Evolutionary conservation across 1,139 yeast genomes (phyloP).

Genomic region (Kodamaea ohmeri): DNA sequence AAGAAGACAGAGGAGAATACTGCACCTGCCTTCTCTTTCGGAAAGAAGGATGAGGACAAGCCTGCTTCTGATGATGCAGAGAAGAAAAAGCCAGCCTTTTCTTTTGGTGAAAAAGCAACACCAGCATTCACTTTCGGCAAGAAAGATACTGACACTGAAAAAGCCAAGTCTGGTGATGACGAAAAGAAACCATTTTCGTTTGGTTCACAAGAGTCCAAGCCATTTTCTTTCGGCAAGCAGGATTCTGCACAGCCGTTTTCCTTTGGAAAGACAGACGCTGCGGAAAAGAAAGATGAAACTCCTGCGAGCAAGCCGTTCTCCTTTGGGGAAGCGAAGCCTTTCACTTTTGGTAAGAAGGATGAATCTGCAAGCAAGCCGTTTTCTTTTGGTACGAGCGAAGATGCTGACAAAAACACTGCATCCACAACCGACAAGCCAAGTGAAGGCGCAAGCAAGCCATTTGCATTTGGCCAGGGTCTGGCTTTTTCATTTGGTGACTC

Average conservation of each 20-base stretch:
- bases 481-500: constrained; percentile 16
- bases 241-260: constrained; percentile 12
- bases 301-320: constrained; percentile 18
- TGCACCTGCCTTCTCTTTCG: background rate
- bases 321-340: constrained; percentile 10
- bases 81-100: background rate
- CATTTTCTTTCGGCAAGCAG: constrained; percentile 21
- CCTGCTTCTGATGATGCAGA: too few relatives aligned
- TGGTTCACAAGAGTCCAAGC: constrained; percentile 12
- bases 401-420: background rate
- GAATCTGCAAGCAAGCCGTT: constrained; percentile 7
- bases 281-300: too few relatives aligned
- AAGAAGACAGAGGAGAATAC: constrained; percentile 9
- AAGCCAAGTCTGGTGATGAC: background rate
- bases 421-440: too few relatives aligned
- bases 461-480: constrained; percentile 8
- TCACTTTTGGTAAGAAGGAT: background rate
- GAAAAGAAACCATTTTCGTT: constrained; percentile 19
- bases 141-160: background rate
- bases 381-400: constrained; percentile 1
- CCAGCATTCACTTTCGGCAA: background rate
- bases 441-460: constrained; percentile 1
- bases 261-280: background rate
- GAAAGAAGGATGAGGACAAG: background rate
- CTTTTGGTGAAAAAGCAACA: background rate